Percentiles rank a stretch among this genome's conserved stretches.
Conservation (phyloP, 2,329 filamentous ascomycete species). For the Nannizzia gypsea region DNA sequence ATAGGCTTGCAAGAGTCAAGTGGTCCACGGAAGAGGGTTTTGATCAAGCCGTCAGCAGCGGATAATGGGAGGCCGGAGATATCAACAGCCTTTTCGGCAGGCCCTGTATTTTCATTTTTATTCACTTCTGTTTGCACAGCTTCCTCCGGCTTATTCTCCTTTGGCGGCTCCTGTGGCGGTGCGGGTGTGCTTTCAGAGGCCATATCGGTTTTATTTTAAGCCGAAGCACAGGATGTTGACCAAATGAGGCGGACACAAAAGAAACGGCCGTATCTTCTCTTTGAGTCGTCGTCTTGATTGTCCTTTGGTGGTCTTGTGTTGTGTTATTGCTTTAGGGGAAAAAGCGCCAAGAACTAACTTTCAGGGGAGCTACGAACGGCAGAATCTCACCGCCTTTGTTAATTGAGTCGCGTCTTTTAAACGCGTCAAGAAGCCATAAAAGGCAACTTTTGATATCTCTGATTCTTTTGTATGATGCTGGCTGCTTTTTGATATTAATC, state of each 20-base stretch:
- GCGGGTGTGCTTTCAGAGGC: neutral
- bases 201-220: neutral
- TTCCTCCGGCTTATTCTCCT: slow-evolving; percentile 1
- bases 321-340: neutral
- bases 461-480: neutral
- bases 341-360: neutral
- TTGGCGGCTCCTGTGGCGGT: neutral
- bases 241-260: neutral
- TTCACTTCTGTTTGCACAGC: neutral
- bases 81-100: neutral
- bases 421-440: neutral
- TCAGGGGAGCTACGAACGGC: neutral
- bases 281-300: neutral
- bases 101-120: neutral
- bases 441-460: neutral
- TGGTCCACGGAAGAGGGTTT: slow-evolving; percentile 50
- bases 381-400: slow-evolving; percentile 1
- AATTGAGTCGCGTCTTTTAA: neutral
- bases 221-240: neutral
- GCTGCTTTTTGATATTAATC: neutral
- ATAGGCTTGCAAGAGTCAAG: slow-evolving; percentile 47
- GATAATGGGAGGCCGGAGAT: slow-evolving; percentile 25
- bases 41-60: slow-evolving; percentile 32
- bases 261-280: neutral
- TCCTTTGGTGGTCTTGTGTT: neutral